phyloP scores from a whole-genome alignment of 805 yeast species.

The Ogataea henricii region DNA sequence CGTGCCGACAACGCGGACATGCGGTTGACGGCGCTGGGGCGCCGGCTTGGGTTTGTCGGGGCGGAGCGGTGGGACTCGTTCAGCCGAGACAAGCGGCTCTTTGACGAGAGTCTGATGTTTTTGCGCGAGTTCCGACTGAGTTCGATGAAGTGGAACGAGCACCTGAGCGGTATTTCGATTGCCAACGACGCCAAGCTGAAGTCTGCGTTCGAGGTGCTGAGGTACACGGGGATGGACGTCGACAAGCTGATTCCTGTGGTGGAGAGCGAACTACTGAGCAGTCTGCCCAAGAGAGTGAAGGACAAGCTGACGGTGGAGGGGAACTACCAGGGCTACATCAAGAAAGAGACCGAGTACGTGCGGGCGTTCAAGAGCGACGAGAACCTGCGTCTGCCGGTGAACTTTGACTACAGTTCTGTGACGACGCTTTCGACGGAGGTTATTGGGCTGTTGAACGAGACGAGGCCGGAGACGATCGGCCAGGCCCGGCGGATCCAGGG shows the following conservation, averaged over 20 bases:
- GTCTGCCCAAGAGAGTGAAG: constrained; percentile 46
- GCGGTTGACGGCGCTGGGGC: constrained; percentile 73
- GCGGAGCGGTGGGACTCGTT: constrained; percentile 57
- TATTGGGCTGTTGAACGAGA: constrained; percentile 62
- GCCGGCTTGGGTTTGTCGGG: constrained; percentile 64
- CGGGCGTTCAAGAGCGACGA: constrained; percentile 86
- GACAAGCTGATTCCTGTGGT: constrained; percentile 41
- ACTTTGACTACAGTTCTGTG: constrained; percentile 60
- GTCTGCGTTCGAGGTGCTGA: constrained; percentile 71
- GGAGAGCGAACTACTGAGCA: constrained; percentile 23
- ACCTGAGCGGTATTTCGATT: constrained; percentile 46
- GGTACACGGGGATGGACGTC: constrained; percentile 48
- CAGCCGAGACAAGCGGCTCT: constrained; percentile 43
- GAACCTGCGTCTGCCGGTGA: constrained; percentile 63
- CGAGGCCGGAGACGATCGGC: constrained; percentile 88
- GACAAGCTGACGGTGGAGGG: constrained; percentile 76
- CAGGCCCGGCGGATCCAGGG: constrained; percentile 96
- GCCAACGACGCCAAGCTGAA: constrained; percentile 56
- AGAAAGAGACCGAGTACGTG: constrained; percentile 69
- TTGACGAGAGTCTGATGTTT: constrained; percentile 45
- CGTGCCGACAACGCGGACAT: constrained; percentile 94
- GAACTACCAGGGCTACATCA: constrained; percentile 77
- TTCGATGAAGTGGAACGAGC: constrained; percentile 63
- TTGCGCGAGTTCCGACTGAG: constrained; percentile 50
- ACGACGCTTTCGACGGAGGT: constrained; percentile 78